A percentile compares a stretch with the other conserved stretches of the same genome.
Conservation (phyloP, 2,329 filamentous ascomycete genomes). For the Claviceps pusilla region DNA sequence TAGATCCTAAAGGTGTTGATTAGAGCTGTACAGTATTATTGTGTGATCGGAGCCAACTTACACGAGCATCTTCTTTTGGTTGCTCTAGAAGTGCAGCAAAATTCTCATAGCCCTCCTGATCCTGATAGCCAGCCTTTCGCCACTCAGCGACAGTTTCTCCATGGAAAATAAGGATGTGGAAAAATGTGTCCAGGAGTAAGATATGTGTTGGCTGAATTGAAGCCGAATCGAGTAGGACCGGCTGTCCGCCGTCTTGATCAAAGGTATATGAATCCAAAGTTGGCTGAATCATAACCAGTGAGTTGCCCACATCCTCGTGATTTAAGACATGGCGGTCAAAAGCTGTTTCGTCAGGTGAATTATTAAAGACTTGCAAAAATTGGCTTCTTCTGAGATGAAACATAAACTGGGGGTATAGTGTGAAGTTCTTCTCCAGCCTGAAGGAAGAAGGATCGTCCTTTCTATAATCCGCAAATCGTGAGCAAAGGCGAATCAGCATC, state of each 20-base stretch:
- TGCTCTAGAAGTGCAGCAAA: conserved; percentile 77
- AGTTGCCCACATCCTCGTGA: conserved; percentile 93
- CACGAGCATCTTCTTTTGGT: conserved; percentile 90
- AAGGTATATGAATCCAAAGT: conserved; percentile 95
- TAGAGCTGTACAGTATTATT: conserved; percentile 1
- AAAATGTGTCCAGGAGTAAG: conserved; percentile 91
- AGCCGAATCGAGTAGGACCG: conserved; percentile 89
- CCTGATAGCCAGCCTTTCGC: conserved; percentile 95
- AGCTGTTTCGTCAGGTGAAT: conserved; percentile 96
- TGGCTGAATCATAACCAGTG: conserved; percentile 95
- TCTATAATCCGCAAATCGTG: conserved; percentile 90
- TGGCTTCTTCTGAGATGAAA: conserved; percentile 95
- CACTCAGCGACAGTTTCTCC: conserved; percentile 96
- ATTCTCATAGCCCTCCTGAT: conserved; percentile 96
- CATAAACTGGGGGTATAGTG: conserved; percentile 98
- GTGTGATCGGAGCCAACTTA: conserved; percentile 29
- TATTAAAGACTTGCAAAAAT: conserved; percentile 98
- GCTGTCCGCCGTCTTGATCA: conserved; percentile 81
- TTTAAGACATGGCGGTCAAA: conserved; percentile 96
- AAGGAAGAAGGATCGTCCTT: conserved; percentile 98
- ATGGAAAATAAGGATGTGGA: conserved; percentile 98
- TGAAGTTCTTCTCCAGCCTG: conserved; percentile 96
- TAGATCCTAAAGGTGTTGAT: conserved; percentile 50
- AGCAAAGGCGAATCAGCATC: conserved; percentile 94
- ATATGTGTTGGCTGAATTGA: conserved; percentile 92